Conservation (phyloP, 371 early-diverging fungal genomes). For the Rhizopus sp. region DNA sequence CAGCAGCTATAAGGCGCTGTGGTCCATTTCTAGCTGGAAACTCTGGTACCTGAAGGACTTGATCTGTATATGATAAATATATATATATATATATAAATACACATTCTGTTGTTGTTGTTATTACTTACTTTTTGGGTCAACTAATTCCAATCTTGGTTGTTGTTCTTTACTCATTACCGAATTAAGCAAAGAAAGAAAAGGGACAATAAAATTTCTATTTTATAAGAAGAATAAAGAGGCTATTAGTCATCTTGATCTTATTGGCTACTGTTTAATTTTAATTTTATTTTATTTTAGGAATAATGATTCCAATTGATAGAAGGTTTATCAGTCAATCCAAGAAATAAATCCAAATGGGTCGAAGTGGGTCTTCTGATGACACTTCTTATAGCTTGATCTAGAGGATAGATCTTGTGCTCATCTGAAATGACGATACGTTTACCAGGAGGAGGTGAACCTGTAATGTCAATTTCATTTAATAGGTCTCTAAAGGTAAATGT, state of each 20-base stretch:
- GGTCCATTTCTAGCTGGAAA: constrained; percentile 54
- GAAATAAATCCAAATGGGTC: constrained; percentile 30
- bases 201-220: no score
- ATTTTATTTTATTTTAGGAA: constrained; percentile 7
- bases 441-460: constrained; percentile 36
- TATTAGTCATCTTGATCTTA: no score
- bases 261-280: not conserved
- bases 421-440: constrained; percentile 36
- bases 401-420: constrained; percentile 28
- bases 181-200: no score
- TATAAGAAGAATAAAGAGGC: no score
- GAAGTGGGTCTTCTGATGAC: constrained; percentile 24
- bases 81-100: no score
- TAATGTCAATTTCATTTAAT: constrained; percentile 33
- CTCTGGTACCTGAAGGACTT: constrained; percentile 39
- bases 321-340: constrained; percentile 31
- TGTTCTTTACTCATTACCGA: no score
- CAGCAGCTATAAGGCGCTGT: constrained; percentile 50
- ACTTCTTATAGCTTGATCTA: constrained; percentile 34
- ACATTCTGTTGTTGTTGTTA: no score
- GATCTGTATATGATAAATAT: constrained; percentile 21
- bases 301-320: constrained; percentile 32
- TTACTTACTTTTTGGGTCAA: no score
- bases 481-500: constrained; percentile 35
- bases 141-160: no score